Conservation (phyloP, 768 basidiomycete genomes). For the Boletellus ananiceps region DNA sequence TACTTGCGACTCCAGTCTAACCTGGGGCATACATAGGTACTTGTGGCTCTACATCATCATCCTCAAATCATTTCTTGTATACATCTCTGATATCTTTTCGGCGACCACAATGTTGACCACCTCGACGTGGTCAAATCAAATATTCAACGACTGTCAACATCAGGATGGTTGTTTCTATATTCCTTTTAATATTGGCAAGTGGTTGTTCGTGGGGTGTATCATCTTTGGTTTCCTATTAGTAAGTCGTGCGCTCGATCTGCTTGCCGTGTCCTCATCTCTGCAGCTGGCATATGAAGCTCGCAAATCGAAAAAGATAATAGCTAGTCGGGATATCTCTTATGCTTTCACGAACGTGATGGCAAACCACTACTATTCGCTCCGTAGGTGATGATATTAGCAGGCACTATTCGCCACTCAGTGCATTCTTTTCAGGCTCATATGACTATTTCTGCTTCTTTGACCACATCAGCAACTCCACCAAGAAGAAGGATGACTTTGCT, state of each 20-base stretch:
- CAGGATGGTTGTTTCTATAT: conserved; percentile 75
- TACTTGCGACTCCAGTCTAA: conserved; percentile 8
- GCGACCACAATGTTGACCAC: conserved; percentile 95
- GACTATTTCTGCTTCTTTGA: conserved; percentile 98
- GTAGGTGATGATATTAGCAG: conserved; percentile 43
- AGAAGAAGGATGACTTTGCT: conserved; percentile 94
- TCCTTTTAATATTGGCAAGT: conserved; percentile 85
- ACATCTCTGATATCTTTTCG: conserved; percentile 96
- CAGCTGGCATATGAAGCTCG: conserved; percentile 89
- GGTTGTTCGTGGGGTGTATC: conserved; percentile 98
- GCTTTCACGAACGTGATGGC: conserved; percentile 98
- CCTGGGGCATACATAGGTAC: conserved; percentile 53
- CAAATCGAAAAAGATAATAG: conserved; percentile 92
- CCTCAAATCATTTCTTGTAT: conserved; percentile 94
- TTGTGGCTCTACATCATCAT: conserved; percentile 90
- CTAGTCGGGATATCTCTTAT: conserved; percentile 94
- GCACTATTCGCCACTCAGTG: neutral
- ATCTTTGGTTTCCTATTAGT: conserved; percentile 96
- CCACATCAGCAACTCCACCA: conserved; percentile 93
- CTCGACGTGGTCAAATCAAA: conserved; percentile 84
- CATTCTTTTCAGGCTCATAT: conserved; percentile 65
- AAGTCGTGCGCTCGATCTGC: conserved; percentile 23
- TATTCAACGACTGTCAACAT: conserved; percentile 68
- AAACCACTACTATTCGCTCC: conserved; percentile 92
- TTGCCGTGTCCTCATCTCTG: conserved; percentile 7